Evolutionary conservation across 2,329 filamentous ascomycete species (phyloP).

Genomic region (Alternaria sp.): DNA sequence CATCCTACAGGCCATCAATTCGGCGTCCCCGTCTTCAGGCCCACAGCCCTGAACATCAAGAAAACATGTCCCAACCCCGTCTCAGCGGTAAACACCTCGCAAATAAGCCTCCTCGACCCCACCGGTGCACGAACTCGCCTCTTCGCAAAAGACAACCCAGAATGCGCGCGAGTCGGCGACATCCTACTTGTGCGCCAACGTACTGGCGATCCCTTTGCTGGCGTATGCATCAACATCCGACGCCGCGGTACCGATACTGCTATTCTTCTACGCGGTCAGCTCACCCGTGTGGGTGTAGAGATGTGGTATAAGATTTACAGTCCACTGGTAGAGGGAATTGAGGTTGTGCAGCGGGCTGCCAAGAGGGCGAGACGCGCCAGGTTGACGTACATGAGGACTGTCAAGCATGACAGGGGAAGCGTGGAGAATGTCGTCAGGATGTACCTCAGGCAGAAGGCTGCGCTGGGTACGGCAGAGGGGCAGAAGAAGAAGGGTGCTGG

Average conservation of each 20-base stretch:
- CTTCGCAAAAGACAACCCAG: slow-evolving; percentile 78
- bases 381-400: slow-evolving; percentile 82
- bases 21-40: slow-evolving; percentile 62
- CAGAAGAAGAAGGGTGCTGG: slow-evolving; percentile 41
- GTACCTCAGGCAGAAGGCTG: slow-evolving; percentile 51
- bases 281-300: slow-evolving; percentile 89
- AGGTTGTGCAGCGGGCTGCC: slow-evolving; percentile 85
- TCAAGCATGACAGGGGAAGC: slow-evolving; percentile 51
- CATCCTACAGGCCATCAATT: slow-evolving; percentile 34
- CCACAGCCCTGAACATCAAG: slow-evolving; percentile 62
- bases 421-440: slow-evolving; percentile 51
- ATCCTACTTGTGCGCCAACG: slow-evolving; percentile 88
- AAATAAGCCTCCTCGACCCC: slow-evolving; percentile 81
- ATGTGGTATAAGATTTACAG: slow-evolving; percentile 98
- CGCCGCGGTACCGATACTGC: slow-evolving; percentile 86
- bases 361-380: slow-evolving; percentile 88
- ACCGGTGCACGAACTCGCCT: slow-evolving; percentile 82
- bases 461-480: slow-evolving; percentile 43
- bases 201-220: slow-evolving; percentile 87
- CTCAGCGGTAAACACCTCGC: slow-evolving; percentile 69
- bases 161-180: slow-evolving; percentile 84
- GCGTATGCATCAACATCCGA: slow-evolving; percentile 86
- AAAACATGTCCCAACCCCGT: slow-evolving; percentile 72
- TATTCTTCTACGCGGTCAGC: slow-evolving; percentile 82
- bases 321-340: slow-evolving; percentile 87